phyloP scores from a whole-genome alignment of 2,329 filamentous ascomycete species.

The Penicillium sp. region DNA sequence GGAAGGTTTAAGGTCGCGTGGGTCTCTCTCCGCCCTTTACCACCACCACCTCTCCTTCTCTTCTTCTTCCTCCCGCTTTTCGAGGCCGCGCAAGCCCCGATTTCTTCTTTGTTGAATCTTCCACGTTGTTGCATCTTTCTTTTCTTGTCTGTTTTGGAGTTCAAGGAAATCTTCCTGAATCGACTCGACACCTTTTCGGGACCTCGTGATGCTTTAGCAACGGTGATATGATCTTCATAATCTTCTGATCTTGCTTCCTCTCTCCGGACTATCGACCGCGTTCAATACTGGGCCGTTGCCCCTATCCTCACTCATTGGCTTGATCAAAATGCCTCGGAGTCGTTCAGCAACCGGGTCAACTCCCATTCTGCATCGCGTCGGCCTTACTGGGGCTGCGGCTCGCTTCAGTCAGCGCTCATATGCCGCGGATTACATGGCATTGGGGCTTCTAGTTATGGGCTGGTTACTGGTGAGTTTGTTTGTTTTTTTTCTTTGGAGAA shows the following conservation, averaged over 20 bases:
- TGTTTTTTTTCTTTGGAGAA: no score
- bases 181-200: no score
- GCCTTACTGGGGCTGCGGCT: conserved; percentile 52
- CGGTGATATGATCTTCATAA: background rate
- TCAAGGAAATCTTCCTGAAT: no score
- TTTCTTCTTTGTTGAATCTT: background rate
- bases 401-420: conserved; percentile 72
- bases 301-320: background rate
- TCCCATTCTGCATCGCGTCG: conserved; percentile 31
- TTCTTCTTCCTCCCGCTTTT: no score
- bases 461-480: conserved; percentile 51
- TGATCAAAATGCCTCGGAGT: conserved; percentile 34
- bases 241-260: background rate
- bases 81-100: background rate
- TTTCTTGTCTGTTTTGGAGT: no score
- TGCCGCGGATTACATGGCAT: conserved; percentile 83
- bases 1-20: conserved; percentile 7
- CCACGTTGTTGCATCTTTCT: background rate
- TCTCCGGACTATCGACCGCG: background rate
- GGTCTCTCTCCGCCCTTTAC: conserved; percentile 18
- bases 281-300: no score
- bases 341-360: conserved; percentile 26
- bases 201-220: background rate
- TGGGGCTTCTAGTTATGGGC: conserved; percentile 68
- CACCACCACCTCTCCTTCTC: no score